Evolutionary conservation across 2,329 filamentous ascomycete species (phyloP).

Genomic region (Alternaria longipes): DNA sequence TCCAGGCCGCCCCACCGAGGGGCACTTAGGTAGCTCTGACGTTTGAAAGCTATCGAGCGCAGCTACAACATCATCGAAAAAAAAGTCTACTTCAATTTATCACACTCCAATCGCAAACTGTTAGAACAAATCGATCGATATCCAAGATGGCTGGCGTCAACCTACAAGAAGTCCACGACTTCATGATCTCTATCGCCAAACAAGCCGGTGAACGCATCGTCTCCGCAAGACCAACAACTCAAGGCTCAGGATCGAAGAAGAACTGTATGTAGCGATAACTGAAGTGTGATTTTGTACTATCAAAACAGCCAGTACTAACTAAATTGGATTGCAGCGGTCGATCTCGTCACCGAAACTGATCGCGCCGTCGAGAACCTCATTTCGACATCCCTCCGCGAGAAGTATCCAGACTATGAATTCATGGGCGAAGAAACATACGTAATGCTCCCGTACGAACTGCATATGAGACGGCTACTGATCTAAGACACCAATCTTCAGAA

Average conservation of each 20-base stretch:
- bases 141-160: slow-evolving; percentile 49
- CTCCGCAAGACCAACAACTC: slow-evolving; percentile 55
- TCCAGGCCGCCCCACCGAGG: background rate
- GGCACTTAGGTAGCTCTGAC: background rate
- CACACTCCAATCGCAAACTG: background rate
- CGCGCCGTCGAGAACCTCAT: slow-evolving; percentile 68
- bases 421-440: slow-evolving; percentile 67
- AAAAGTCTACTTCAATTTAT: background rate
- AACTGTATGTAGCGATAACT: slow-evolving; percentile 51
- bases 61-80: background rate
- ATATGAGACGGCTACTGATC: too few relatives aligned
- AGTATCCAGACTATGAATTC: slow-evolving; percentile 64
- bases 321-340: slow-evolving; percentile 57
- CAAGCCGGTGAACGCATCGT: slow-evolving; percentile 59
- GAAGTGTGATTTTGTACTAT: too few relatives aligned
- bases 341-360: slow-evolving; percentile 71
- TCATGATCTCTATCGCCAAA: slow-evolving; percentile 57
- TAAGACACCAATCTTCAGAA: slow-evolving; percentile 38
- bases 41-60: background rate
- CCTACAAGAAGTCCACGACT: slow-evolving; percentile 60
- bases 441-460: too few relatives aligned
- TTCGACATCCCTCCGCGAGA: slow-evolving; percentile 58
- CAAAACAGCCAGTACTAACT: background rate
- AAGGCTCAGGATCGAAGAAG: slow-evolving; percentile 57
- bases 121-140: too few relatives aligned